phyloP scores from a whole-genome alignment of 208 protist species.

The Borovskyia barvae region DNA sequence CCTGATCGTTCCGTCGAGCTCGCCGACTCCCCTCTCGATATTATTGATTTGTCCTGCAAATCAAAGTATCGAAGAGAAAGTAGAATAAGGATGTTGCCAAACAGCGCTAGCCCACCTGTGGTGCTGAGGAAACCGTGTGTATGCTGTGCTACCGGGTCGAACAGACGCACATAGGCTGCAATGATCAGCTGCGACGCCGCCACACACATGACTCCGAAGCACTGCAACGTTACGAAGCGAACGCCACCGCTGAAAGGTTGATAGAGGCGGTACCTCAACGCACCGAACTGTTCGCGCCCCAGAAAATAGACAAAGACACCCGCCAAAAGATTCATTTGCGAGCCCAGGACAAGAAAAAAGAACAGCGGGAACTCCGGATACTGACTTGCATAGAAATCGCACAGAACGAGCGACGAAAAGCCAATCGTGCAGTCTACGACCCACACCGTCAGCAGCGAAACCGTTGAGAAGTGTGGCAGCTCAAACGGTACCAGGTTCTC shows the following conservation, averaged over 20 bases:
- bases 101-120: slow-evolving; percentile 26
- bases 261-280: slow-evolving; percentile 59
- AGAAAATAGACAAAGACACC: slow-evolving; percentile 51
- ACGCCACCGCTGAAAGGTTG: slow-evolving; percentile 78
- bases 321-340: slow-evolving; percentile 41
- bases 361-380: slow-evolving; percentile 47
- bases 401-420: slow-evolving; percentile 48
- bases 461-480: slow-evolving; percentile 52
- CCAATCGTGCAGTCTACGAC: slow-evolving; percentile 41
- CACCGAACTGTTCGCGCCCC: slow-evolving; percentile 41
- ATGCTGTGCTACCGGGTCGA: slow-evolving; percentile 21
- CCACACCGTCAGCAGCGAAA: slow-evolving; percentile 60
- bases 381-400: slow-evolving; percentile 57
- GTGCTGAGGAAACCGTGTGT: slow-evolving; percentile 42
- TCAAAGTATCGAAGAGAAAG: slow-evolving; percentile 60
- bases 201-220: slow-evolving; percentile 49
- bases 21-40: neutral
- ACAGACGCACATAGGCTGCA: slow-evolving; percentile 28
- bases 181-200: slow-evolving; percentile 21
- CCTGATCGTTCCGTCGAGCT: slow-evolving; percentile 5
- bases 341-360: slow-evolving; percentile 40
- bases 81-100: slow-evolving; percentile 59
- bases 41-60: slow-evolving; percentile 3
- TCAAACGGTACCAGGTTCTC: slow-evolving; percentile 1
- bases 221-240: slow-evolving; percentile 72